Evolutionary conservation across 805 yeast genomes (phyloP), one percentile per base, ranked within the genome.

Genomic region (Candida loeiensis): DNA sequence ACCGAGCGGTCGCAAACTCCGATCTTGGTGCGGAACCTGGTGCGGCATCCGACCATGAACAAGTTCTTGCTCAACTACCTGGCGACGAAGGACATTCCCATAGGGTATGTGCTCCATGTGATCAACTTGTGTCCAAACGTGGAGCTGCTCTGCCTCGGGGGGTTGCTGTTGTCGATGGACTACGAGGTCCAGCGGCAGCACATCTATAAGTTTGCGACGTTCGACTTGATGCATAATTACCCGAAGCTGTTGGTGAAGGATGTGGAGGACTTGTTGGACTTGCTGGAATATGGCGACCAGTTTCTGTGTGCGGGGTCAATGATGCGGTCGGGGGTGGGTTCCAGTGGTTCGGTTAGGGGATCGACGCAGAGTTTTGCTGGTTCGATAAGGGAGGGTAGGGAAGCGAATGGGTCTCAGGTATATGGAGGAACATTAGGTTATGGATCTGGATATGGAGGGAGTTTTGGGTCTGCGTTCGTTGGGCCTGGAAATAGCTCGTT

Each of bases 41-140:
- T 21, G 6, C 30, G 40, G 15, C 89, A 85, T 54, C 93, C 93
- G 2, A 58, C 63, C 34, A 77, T 79, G 29, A 82, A 76, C 54
- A 75, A 77, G 41, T 78, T 81, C 46, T 56, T 86, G 26, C 51
- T 71, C 39, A 82, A 77, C 56, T 84, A 83, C 58, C 71, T 86
- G 3, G 67, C 74, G 15, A 72, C 82, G n/a, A 78, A 74, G 48
- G 96, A 88, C 56, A 55, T 88, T 5, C 96, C 96, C 1, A 63
- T 82, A 20, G 96, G 96, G 0, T 77, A 79, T 46, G 52, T 89
- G 7, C 54, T 88, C 11, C 95, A 85, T 55, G 52, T 87, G 26
- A 53, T 88, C 27, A 73, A 72, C n/a, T 63, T 76, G 24, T 89
- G 96, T 54, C 78, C 78, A 11, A 81, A 83, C 48, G 50, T 88